These are phyloP conservation scores for Parastagonospora nodorum DNA, from an alignment of 2,329 filamentous ascomycete genomes.

Conservation along the genomic window DNA sequence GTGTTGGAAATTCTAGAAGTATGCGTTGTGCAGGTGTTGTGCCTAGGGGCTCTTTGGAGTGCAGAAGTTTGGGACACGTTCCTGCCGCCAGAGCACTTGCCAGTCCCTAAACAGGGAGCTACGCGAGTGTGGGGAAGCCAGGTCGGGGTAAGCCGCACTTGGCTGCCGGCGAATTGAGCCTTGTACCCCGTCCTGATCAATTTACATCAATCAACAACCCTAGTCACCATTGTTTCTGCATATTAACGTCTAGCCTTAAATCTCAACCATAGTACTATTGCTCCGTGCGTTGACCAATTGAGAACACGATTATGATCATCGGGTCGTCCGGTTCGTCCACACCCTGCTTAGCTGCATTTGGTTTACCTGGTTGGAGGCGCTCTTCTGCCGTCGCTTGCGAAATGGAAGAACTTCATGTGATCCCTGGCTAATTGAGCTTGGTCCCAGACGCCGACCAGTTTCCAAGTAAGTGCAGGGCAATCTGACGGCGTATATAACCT, in stretches of 20 bases:
- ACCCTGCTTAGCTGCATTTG: conserved; percentile 15
- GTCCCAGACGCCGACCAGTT: conserved; percentile 16
- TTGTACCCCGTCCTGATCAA: conserved; percentile 42
- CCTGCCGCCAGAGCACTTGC: conserved; percentile 8
- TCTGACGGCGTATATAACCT: conserved; percentile 37
- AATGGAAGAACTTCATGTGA: conserved; percentile 22
- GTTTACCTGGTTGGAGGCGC: conserved; percentile 37
- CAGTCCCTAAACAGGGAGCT: conserved; percentile 16
- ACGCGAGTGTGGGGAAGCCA: conserved; percentile 34
- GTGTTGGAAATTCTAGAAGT: conserved; percentile 24
- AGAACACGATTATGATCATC: conserved; percentile 29
- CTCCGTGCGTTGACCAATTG: conserved; percentile 31
- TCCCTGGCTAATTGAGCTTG: conserved; percentile 24
- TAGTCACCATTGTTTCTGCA: conserved; percentile 29
- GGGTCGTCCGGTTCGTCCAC: conserved; percentile 24
- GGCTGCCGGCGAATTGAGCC: conserved; percentile 31
- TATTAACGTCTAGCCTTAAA: conserved; percentile 35
- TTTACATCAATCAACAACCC: conserved; percentile 44
- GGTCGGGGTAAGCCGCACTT: conserved; percentile 16
- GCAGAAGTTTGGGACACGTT: conserved; percentile 16
- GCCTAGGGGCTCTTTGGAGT: conserved; percentile 20
- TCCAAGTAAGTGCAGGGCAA: conserved; percentile 26
- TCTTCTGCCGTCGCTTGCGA: conserved; percentile 16
- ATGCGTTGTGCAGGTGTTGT: conserved; percentile 24
- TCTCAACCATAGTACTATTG: conserved; percentile 26